Percentiles rank a stretch among this genome's conserved stretches.
Conservation (phyloP, 257 asterid species). For the Perilla frutescens region DNA sequence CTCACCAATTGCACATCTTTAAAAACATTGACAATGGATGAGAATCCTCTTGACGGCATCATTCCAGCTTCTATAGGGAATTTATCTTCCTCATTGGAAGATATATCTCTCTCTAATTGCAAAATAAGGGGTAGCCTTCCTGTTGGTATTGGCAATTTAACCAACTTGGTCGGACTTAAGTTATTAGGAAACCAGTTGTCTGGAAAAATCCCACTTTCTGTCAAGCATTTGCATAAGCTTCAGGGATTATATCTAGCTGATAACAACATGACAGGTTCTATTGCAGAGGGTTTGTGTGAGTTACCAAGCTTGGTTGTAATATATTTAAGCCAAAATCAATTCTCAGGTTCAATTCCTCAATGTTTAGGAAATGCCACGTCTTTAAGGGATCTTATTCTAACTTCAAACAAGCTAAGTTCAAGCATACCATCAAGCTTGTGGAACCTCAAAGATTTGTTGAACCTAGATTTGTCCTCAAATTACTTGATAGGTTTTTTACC, state of each 20-base stretch:
- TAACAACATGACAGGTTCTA: slow-evolving; percentile 27
- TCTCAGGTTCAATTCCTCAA: slow-evolving; percentile 33
- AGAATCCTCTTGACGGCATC: too few species aligned
- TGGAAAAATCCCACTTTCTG: slow-evolving; percentile 9
- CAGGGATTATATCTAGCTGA: slow-evolving; percentile 11
- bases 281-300: slow-evolving; percentile 17
- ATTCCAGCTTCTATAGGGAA: too few species aligned
- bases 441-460: slow-evolving; percentile 21
- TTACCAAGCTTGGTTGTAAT: slow-evolving; percentile 1
- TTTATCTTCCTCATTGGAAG: slow-evolving; percentile 3
- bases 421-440: slow-evolving; percentile 36
- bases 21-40: accelerated
- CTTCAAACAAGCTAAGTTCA: slow-evolving; percentile 33
- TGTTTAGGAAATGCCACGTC: slow-evolving; percentile 34
- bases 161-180: too few species aligned
- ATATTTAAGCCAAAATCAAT: slow-evolving; percentile 13
- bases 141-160: too few species aligned
- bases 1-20: too few species aligned
- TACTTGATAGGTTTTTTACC: slow-evolving; percentile 28
- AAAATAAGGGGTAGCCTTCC: too few species aligned
- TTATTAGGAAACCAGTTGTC: too few species aligned
- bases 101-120: too few species aligned
- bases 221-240: slow-evolving; percentile 24
- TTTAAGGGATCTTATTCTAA: slow-evolving; percentile 5
- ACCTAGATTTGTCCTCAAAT: slow-evolving; percentile 27